A percentile compares a stretch with the other conserved stretches of the same genome.
Evolutionary conservation across 257 asterid genomes (phyloP).

Genomic region (Capsicum baccatum): DNA sequence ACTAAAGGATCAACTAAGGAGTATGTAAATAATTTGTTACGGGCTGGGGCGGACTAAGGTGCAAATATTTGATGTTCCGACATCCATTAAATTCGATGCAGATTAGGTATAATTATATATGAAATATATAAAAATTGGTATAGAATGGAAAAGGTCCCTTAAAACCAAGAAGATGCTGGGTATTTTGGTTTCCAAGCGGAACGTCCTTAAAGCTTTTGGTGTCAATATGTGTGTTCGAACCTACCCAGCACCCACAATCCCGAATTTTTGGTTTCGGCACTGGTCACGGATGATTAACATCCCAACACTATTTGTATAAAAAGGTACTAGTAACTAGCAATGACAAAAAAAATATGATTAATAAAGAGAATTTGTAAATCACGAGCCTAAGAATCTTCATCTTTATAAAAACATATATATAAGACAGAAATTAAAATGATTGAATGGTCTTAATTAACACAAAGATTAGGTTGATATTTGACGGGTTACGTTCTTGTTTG

Average conservation of each 20-base stretch:
- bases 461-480: neutral
- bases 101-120: no score
- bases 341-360: neutral
- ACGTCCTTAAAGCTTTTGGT: no score
- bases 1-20: neutral
- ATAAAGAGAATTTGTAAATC: neutral
- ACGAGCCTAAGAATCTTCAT: slow-evolving; percentile 1
- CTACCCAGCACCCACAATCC: no score
- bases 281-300: neutral
- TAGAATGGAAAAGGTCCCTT: no score
- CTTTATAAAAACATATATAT: neutral
- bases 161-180: no score
- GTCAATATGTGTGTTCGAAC: no score
- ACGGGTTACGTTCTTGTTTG: neutral
- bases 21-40: neutral
- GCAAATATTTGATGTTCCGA: no score
- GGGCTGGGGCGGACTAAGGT: no score
- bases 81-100: no score
- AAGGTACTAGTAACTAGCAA: neutral
- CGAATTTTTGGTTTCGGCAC: no score
- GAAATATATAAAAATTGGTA: no score
- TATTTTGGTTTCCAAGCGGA: no score
- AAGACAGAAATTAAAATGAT: neutral
- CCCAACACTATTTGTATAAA: neutral
- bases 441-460: neutral